These are phyloP conservation scores for Cercospora brassicicola DNA, from an alignment of 2,329 filamentous ascomycete species.

Conservation along the genomic window DNA sequence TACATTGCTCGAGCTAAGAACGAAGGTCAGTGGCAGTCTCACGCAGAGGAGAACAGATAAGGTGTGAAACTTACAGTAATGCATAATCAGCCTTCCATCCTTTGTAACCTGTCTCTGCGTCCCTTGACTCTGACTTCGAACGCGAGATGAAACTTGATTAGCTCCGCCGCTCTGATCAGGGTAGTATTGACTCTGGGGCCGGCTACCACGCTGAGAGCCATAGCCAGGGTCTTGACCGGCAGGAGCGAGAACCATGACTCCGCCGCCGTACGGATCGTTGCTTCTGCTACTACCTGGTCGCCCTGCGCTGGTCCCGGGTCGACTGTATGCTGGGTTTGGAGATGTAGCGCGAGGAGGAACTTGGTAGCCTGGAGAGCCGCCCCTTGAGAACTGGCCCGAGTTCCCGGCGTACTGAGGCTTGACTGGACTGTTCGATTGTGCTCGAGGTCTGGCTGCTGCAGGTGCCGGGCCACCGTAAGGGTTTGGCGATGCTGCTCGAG, in stretches of 20 bases:
- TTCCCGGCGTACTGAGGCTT: conserved; percentile 41
- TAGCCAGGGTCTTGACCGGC: conserved; percentile 44
- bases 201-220: conserved; percentile 42
- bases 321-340: conserved; percentile 41
- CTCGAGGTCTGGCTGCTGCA: conserved; percentile 36
- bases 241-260: conserved; percentile 49
- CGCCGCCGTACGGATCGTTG: conserved; percentile 37
- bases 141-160: conserved; percentile 46
- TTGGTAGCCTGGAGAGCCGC: conserved; percentile 44
- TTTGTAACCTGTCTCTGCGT: conserved; percentile 80
- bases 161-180: conserved; percentile 31
- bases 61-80: conserved; percentile 74
- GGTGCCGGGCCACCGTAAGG: conserved; percentile 53
- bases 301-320: conserved; percentile 40
- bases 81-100: conserved; percentile 82
- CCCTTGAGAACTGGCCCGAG: conserved; percentile 35
- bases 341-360: conserved; percentile 42
- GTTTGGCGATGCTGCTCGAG: conserved; percentile 30
- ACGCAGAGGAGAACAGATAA: not conserved
- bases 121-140: conserved; percentile 82
- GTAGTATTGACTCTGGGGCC: conserved; percentile 50
- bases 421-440: conserved; percentile 45
- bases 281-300: conserved; percentile 47
- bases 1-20: conserved; percentile 78
- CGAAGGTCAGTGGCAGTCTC: not conserved